Percentiles rank a stretch among this genome's conserved stretches.
These are phyloP conservation scores for Leishmania mexicana DNA, from an alignment of 208 protist genomes.

Conservation along the genomic window DNA sequence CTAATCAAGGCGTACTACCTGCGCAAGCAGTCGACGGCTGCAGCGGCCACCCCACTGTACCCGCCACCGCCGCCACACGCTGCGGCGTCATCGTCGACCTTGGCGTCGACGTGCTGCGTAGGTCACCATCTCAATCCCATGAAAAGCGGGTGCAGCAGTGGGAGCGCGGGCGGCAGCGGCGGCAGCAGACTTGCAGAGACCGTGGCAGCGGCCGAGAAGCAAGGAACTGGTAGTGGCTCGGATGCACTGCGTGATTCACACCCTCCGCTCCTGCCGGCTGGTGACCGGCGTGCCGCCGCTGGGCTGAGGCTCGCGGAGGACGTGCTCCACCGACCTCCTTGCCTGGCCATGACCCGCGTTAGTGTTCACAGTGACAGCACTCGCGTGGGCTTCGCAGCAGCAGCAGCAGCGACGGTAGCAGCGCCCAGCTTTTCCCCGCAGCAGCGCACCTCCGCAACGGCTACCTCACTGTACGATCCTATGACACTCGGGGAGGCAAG, in stretches of 20 bases:
- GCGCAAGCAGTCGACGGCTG: slow-evolving; percentile 16
- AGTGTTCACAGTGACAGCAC: neutral
- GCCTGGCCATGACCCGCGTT: neutral
- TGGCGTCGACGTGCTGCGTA: neutral
- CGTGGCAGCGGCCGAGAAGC: neutral
- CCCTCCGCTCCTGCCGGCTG: neutral
- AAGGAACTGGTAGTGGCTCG: neutral
- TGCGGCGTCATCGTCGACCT: neutral
- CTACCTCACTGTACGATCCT: neutral
- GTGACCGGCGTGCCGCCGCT: neutral
- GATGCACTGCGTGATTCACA: neutral
- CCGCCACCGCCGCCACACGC: neutral
- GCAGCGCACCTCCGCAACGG: neutral
- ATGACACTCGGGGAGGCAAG: neutral
- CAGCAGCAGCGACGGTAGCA: neutral
- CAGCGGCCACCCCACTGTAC: neutral
- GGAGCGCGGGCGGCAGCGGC: neutral
- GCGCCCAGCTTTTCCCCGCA: neutral
- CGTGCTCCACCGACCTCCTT: neutral
- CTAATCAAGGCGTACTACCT: slow-evolving; percentile 56
- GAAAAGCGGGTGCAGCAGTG: neutral
- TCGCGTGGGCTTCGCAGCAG: neutral
- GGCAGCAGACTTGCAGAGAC: neutral
- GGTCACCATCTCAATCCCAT: neutral
- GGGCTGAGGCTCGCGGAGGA: neutral